phyloP scores from a whole-genome alignment of 163 green algal species.

The Chlamydomonas reinhardtii region DNA sequence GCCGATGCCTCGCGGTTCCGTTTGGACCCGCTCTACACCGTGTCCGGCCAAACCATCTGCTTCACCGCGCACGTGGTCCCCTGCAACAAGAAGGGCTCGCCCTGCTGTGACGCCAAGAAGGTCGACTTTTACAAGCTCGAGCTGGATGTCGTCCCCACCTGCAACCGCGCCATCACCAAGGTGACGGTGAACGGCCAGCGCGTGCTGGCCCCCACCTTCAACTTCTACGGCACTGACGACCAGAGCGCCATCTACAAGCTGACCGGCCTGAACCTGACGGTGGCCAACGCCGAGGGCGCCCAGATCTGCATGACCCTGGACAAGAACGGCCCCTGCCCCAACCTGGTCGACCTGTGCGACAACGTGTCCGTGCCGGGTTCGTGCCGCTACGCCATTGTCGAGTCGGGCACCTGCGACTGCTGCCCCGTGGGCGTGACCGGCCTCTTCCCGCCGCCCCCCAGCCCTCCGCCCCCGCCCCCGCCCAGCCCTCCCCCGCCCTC shows the following conservation, averaged over 20 bases:
- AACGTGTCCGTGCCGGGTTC: not conserved
- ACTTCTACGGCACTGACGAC: not conserved
- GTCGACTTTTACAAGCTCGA: conserved; percentile 36
- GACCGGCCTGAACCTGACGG: conserved; percentile 17
- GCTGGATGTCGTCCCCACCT: not conserved
- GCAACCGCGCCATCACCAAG: not conserved
- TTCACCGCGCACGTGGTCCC: conserved; percentile 21
- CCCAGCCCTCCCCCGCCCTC: conserved; percentile 1
- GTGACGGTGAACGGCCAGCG: conserved; percentile 11
- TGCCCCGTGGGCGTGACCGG: conserved; percentile 19
- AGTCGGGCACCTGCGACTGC: conserved; percentile 33
- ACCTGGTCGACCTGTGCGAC: conserved; percentile 6
- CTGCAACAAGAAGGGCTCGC: not conserved
- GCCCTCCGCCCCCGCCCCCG: not conserved
- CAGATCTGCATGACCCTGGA: conserved; percentile 33
- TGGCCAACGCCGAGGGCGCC: not conserved
- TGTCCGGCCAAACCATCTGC: conserved; percentile 22
- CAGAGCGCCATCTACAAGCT: conserved; percentile 32
- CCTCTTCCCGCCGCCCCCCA: conserved; percentile 12
- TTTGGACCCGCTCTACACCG: conserved; percentile 13
- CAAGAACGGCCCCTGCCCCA: not conserved
- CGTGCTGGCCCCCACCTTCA: conserved; percentile 5
- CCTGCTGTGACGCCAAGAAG: not conserved
- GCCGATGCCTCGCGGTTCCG: conserved; percentile 22
- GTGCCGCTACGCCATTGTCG: conserved; percentile 25